These are phyloP conservation scores for Phytophthora pini DNA, from an alignment of 352 stramenopile species.

Conservation along the genomic window DNA sequence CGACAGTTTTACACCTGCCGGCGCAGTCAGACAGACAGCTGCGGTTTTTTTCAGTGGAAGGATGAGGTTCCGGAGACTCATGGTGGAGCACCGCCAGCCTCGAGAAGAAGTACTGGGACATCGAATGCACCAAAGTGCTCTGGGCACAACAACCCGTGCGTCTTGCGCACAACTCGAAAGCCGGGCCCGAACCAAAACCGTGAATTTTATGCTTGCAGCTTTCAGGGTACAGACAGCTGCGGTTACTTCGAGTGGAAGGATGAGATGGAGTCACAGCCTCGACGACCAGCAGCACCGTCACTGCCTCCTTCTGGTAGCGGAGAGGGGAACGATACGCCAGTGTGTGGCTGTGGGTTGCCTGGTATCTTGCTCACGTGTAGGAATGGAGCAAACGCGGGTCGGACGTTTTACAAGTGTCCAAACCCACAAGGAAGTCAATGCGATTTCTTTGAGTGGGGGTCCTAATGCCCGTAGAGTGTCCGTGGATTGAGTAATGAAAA, in stretches of 20 bases:
- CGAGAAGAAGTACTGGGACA: constrained; percentile 4
- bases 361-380: constrained; percentile 64
- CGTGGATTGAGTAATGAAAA: constrained; percentile 19
- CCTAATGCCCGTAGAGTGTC: constrained; percentile 21
- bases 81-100: neutral
- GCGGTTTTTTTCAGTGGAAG: constrained; percentile 82
- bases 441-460: constrained; percentile 93
- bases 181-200: constrained; percentile 84
- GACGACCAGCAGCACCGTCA: constrained; percentile 5
- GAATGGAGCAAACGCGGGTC: constrained; percentile 88
- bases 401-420: constrained; percentile 94
- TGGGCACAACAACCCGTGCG: constrained; percentile 52
- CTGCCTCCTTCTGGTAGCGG: constrained; percentile 2
- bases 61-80: constrained; percentile 45
- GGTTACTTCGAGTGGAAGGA: constrained; percentile 93
- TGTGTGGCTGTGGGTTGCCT: constrained; percentile 56
- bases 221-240: constrained; percentile 68
- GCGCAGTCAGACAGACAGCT: constrained; percentile 59
- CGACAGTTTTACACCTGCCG: constrained; percentile 69
- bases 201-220: constrained; percentile 94
- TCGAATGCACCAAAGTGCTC: constrained; percentile 44
- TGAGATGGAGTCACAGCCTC: constrained; percentile 45
- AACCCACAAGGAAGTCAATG: constrained; percentile 85
- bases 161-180: constrained; percentile 56
- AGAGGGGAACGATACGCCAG: constrained; percentile 12